Base-by-base conservation (phyloP, 2,329 filamentous ascomycete genomes). In the Cercospora zeina region DNA sequence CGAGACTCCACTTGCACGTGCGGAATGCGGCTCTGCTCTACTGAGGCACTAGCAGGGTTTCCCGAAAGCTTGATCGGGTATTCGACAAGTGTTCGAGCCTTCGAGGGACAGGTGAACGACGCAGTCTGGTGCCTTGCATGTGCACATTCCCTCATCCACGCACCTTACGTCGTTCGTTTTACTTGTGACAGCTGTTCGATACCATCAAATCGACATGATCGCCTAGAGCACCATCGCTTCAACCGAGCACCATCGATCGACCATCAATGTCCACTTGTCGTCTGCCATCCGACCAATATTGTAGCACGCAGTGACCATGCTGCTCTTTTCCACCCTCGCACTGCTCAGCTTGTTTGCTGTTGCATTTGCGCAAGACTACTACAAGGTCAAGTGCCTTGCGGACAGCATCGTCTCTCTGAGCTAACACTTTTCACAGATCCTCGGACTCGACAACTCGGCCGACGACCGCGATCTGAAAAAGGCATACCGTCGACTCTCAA, bases 401-500 rank as follows among this genome's bases (percentile, higher is more conserved):
- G 24, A 19, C 21, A 8, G 0, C 2, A 7, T 8, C 42, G 6
- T 11, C 1, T 1, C 5, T 14, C 10, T 50, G 19, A 27, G 49
- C 79, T 66, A 80, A 80, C 4, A 19, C 30, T 13, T 33, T n/a
- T 27, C n/a, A 45, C 79, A 96, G 87, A 79, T 96, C 62, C 85
- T 99, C 27, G 91, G 89, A 59, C 79, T 99, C 66, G 85, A 88
- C 72, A 91, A 86, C 72, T 82, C 88, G 63, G 93, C 93, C 14
- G 88, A 86, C 51, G 92, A 96, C 58, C 87, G 88, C 72, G 89
- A 97, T 71, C 89, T 99, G 75, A 99, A 99, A 78, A 89, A 90
- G 50, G 93, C 95, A 21, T 99, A 99, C 78, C 87, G 93, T 63
- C 88, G 87, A 63, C 82, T 99, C 10, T 96, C 90, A 80, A 97